Percentiles rank a stretch among this genome's conserved stretches.
Conservation (phyloP, 2,329 filamentous ascomycete genomes). For the Tolypocladium capitatum region DNA sequence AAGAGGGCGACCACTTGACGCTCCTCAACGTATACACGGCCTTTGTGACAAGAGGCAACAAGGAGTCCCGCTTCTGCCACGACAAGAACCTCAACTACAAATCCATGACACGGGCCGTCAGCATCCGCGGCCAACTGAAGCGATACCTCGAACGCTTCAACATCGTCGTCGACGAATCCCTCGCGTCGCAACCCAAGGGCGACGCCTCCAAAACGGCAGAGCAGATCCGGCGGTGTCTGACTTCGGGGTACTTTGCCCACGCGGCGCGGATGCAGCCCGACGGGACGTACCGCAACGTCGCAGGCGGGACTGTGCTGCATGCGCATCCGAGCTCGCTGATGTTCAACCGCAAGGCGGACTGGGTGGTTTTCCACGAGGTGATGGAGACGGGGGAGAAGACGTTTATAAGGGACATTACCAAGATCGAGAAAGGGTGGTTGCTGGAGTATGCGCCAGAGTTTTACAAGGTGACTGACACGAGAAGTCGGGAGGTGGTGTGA, state of each 20-base stretch:
- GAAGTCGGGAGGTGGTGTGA: slow-evolving; percentile 7
- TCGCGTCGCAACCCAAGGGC: slow-evolving; percentile 22
- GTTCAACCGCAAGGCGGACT: slow-evolving; percentile 93
- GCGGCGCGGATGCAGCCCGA: slow-evolving; percentile 89
- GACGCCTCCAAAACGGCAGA: slow-evolving; percentile 39
- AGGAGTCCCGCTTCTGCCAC: slow-evolving; percentile 75
- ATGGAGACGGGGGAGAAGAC: slow-evolving; percentile 81
- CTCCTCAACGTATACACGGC: slow-evolving; percentile 87
- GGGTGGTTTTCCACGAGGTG: slow-evolving; percentile 91
- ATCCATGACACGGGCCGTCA: slow-evolving; percentile 66
- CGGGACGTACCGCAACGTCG: slow-evolving; percentile 78
- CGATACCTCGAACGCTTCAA: slow-evolving; percentile 79
- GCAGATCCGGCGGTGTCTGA: slow-evolving; percentile 71
- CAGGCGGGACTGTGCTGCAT: slow-evolving; percentile 62
- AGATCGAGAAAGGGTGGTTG: slow-evolving; percentile 87
- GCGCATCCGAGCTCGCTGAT: slow-evolving; percentile 87
- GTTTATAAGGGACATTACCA: slow-evolving; percentile 84
- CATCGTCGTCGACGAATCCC: slow-evolving; percentile 52
- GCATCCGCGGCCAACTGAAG: slow-evolving; percentile 73
- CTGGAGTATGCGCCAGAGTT: slow-evolving; percentile 78
- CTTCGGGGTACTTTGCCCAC: slow-evolving; percentile 84
- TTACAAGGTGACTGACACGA: slow-evolving; percentile 45
- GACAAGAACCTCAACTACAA: slow-evolving; percentile 83
- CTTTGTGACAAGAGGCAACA: slow-evolving; percentile 71
- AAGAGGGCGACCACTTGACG: slow-evolving; percentile 89